Evolutionary conservation across 2,329 filamentous ascomycete species (phyloP).

Genomic region (Calonectria crousiana): DNA sequence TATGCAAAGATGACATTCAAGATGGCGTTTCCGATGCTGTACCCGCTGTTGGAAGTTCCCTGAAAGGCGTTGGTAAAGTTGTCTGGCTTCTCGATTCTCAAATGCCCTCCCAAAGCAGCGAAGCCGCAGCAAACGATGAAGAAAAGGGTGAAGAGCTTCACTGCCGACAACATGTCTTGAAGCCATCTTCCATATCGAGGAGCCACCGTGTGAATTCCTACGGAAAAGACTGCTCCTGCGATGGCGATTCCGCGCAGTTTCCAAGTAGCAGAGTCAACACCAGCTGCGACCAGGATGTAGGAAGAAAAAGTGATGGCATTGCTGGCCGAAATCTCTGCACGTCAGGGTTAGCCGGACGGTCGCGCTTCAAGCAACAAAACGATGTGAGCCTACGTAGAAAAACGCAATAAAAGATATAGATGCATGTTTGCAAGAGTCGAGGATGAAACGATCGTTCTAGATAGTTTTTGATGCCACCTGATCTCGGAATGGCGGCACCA

Average conservation of each 20-base stretch:
- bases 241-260: slow-evolving; percentile 1
- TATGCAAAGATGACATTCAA: slow-evolving; percentile 28
- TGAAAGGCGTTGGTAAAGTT: slow-evolving; percentile 27
- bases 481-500: slow-evolving; percentile 38
- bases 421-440: slow-evolving; percentile 1
- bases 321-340: background rate
- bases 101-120: slow-evolving; percentile 23
- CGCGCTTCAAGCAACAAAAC: too few species aligned
- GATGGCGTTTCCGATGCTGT: slow-evolving; percentile 26
- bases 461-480: slow-evolving; percentile 42
- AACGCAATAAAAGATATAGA: background rate
- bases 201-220: slow-evolving; percentile 13
- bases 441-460: slow-evolving; percentile 37
- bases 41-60: slow-evolving; percentile 21
- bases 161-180: slow-evolving; percentile 15
- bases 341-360: background rate
- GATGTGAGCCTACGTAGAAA: background rate
- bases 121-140: slow-evolving; percentile 32
- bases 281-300: background rate
- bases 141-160: slow-evolving; percentile 26
- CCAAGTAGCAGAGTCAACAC: background rate
- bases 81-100: slow-evolving; percentile 23
- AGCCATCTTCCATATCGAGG: slow-evolving; percentile 17
- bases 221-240: background rate
- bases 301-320: background rate